A percentile compares a stretch with the other conserved stretches of the same genome.
Evolutionary conservation across 2,329 filamentous ascomycete genomes (phyloP).

Genomic region (Cadophora malorum): DNA sequence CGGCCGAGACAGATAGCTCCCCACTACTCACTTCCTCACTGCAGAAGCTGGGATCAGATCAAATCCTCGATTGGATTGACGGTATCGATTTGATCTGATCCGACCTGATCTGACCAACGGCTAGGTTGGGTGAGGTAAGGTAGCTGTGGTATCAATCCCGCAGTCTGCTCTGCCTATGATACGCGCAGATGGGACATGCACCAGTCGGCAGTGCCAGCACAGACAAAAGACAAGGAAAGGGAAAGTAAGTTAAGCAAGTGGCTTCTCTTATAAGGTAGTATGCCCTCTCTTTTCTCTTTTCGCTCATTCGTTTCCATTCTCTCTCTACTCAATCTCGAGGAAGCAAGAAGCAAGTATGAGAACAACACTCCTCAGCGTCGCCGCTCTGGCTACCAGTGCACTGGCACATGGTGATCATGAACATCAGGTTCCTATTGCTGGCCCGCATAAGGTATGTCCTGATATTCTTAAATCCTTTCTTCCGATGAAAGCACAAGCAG

Average conservation of each 20-base stretch:
- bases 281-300: constrained; percentile 19
- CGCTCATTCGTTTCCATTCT: not conserved
- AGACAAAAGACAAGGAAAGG: constrained; percentile 18
- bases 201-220: constrained; percentile 33
- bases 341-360: constrained; percentile 37
- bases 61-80: too few species aligned
- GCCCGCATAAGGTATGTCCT: constrained; percentile 22
- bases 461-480: not conserved
- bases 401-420: constrained; percentile 94
- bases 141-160: too few species aligned
- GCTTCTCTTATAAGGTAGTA: not conserved
- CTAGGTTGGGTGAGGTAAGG: too few species aligned
- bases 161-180: constrained; percentile 2
- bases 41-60: not conserved
- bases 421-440: constrained; percentile 47
- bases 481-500: not conserved
- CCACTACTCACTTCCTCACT: not conserved
- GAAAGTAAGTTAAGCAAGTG: constrained; percentile 24
- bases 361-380: constrained; percentile 37
- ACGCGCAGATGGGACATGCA: not conserved
- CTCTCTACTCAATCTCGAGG: not conserved
- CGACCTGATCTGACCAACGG: constrained; percentile 17
- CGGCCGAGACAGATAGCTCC: constrained; percentile 31
- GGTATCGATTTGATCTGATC: constrained; percentile 22
- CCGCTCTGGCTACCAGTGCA: constrained; percentile 61